Evolutionary conservation across 495 filamentous ascomycete species (phyloP).

Genomic region (Penicillium parvum): DNA sequence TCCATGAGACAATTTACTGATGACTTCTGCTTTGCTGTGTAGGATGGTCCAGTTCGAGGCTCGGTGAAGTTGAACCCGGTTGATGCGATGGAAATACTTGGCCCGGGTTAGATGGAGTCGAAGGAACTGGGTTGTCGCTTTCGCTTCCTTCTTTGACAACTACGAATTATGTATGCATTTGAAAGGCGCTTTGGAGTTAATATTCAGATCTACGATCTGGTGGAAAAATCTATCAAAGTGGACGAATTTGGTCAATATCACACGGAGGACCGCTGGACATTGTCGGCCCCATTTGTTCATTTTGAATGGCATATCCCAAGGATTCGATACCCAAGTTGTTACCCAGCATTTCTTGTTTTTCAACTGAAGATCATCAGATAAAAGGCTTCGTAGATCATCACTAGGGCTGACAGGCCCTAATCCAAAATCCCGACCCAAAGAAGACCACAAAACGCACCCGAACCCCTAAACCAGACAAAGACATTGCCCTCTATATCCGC

Average conservation of each 20-base stretch:
- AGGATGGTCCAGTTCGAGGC: slow-evolving; percentile 99
- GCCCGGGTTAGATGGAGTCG: slow-evolving; percentile 4
- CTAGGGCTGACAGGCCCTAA: no score
- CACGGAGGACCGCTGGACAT: no score
- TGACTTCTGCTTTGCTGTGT: slow-evolving; percentile 20
- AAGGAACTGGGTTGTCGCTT: slow-evolving; percentile 8
- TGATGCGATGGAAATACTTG: not conserved
- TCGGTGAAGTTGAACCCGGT: slow-evolving; percentile 48
- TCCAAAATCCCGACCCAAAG: not conserved
- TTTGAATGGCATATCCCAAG: no score
- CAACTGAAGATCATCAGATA: no score
- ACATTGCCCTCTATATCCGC: not conserved
- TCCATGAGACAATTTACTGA: slow-evolving; percentile 13
- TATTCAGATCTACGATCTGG: slow-evolving; percentile 5
- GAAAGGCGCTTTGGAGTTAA: slow-evolving; percentile 31
- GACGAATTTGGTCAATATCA: no score
- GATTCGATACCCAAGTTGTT: no score
- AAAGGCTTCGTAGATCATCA: no score
- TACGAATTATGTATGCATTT: slow-evolving; percentile 28
- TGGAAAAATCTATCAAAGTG: no score
- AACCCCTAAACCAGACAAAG: not conserved
- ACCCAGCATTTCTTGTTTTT: no score
- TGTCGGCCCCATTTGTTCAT: no score
- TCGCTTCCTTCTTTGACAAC: slow-evolving; percentile 10
- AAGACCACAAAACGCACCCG: not conserved